phyloP scores from a whole-genome alignment of 73 alveolate species.

The Paramecium sexaurelia region DNA sequence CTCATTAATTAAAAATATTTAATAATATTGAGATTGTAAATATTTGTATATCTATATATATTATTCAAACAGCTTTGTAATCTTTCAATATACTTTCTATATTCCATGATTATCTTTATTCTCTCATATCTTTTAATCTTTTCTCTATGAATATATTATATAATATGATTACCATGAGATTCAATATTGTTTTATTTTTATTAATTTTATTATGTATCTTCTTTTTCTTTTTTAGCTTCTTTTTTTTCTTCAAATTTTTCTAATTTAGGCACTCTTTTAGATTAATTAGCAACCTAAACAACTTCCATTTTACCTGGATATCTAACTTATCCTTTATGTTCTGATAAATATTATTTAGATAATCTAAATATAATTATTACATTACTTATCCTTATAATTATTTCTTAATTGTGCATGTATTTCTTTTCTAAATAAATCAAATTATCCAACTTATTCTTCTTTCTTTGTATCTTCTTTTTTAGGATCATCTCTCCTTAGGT shows the following conservation, averaged over 20 bases:
- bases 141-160: neutral
- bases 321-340: conserved; percentile 58
- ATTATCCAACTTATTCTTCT: conserved; percentile 31
- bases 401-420: conserved; percentile 56
- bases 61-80: neutral
- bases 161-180: neutral
- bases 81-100: conserved; percentile 15
- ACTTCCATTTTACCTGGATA: conserved; percentile 65
- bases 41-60: too few species aligned
- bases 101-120: conserved; percentile 40
- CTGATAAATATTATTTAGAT: conserved; percentile 42
- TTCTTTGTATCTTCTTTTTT: conserved; percentile 27
- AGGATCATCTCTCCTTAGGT: neutral
- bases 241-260: conserved; percentile 57
- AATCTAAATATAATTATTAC: neutral
- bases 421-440: conserved; percentile 64
- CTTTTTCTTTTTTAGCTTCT: conserved; percentile 46
- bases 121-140: conserved; percentile 50
- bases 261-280: neutral
- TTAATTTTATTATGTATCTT: neutral
- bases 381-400: conserved; percentile 51
- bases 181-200: conserved; percentile 41
- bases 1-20: too few species aligned
- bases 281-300: neutral
- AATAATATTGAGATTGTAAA: too few species aligned